These are phyloP conservation scores for Tetrahymena borealis DNA, from an alignment of 73 alveolate genomes.

Conservation along the genomic window DNA sequence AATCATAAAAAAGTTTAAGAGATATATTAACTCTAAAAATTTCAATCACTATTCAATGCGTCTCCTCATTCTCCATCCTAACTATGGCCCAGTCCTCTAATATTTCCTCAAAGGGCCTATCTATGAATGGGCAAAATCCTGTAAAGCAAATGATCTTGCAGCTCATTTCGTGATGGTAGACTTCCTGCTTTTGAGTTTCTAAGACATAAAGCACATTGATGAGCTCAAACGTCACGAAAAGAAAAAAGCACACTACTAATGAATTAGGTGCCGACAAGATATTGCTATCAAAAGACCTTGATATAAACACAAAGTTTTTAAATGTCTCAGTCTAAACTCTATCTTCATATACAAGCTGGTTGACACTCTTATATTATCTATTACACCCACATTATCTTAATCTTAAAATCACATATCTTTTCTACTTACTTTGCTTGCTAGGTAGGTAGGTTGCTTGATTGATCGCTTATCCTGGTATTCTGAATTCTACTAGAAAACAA, in stretches of 20 bases:
- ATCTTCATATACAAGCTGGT: too few relatives aligned
- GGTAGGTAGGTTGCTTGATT: too few relatives aligned
- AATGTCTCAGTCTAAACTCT: too few relatives aligned
- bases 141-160: not conserved
- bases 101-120: constrained; percentile 1
- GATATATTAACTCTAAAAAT: not conserved
- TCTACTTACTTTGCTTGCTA: too few relatives aligned
- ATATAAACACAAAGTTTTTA: too few relatives aligned
- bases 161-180: not conserved
- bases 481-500: not conserved
- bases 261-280: too few relatives aligned
- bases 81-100: not conserved
- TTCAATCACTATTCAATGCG: not conserved
- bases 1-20: not conserved
- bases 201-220: not conserved
- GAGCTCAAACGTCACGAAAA: not conserved
- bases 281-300: too few relatives aligned
- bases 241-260: not conserved
- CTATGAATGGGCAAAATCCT: not conserved
- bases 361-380: too few relatives aligned
- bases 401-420: too few relatives aligned
- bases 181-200: not conserved
- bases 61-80: not conserved
- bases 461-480: not conserved
- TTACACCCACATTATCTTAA: too few relatives aligned